A percentile compares a stretch with the other conserved stretches of the same genome.
These are phyloP conservation scores for Cudoniella acicularis DNA, from an alignment of 495 filamentous ascomycete genomes.

Conservation along the genomic window DNA sequence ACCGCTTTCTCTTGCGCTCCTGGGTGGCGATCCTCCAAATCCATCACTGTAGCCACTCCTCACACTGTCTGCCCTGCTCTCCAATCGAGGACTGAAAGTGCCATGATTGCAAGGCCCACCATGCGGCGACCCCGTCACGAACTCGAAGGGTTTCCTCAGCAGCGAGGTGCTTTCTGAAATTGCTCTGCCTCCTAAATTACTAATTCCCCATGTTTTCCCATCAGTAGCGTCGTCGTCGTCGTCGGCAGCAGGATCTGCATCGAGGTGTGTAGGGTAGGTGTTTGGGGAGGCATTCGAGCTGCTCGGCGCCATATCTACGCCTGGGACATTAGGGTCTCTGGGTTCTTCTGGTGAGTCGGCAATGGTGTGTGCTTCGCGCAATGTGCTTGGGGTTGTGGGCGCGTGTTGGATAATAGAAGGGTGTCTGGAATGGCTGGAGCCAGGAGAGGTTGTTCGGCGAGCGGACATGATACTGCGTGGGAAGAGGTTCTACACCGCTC, in stretches of 20 bases:
- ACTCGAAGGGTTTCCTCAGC: conserved; percentile 29
- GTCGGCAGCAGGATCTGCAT: conserved; percentile 12
- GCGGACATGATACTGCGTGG: conserved; percentile 1
- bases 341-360: conserved; percentile 15
- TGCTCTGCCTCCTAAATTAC: background rate
- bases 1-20: background rate
- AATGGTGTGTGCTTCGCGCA: conserved; percentile 21
- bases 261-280: conserved; percentile 13
- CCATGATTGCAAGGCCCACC: conserved; percentile 65
- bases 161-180: conserved; percentile 42
- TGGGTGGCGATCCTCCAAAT: conserved; percentile 25
- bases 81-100: conserved; percentile 70
- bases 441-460: conserved; percentile 9
- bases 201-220: background rate
- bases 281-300: conserved; percentile 20
- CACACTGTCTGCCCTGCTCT: conserved; percentile 43
- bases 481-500: background rate
- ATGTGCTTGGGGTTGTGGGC: conserved; percentile 11
- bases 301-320: conserved; percentile 1
- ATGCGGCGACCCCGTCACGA: conserved; percentile 34
- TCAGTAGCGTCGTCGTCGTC: conserved; percentile 7
- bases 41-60: conserved; percentile 29
- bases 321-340: background rate
- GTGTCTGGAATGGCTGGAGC: conserved; percentile 1
- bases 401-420: conserved; percentile 16